phyloP scores from a whole-genome alignment of 768 basidiomycete genomes.

The Rhizopogon vesiculosus region DNA sequence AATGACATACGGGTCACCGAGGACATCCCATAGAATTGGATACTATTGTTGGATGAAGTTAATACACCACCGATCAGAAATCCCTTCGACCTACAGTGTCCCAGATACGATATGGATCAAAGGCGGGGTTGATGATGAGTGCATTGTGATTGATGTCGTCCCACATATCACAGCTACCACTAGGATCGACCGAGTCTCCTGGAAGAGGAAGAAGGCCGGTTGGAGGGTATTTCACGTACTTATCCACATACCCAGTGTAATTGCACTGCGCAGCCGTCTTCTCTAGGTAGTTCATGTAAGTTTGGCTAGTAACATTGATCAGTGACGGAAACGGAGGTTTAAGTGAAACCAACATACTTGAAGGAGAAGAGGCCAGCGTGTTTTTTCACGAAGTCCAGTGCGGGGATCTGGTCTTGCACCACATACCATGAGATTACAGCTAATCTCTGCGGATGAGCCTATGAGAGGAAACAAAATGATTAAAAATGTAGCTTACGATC shows the following conservation, averaged over 20 bases:
- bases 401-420: slow-evolving; percentile 65
- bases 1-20: slow-evolving; percentile 63
- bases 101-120: slow-evolving; percentile 74
- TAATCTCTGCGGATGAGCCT: slow-evolving; percentile 14
- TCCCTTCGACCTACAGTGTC: slow-evolving; percentile 42
- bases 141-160: slow-evolving; percentile 58
- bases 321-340: not conserved
- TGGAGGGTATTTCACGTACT: slow-evolving; percentile 65
- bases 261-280: slow-evolving; percentile 48
- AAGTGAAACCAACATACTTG: slow-evolving; percentile 41
- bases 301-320: slow-evolving; percentile 32
- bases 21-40: slow-evolving; percentile 73
- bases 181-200: slow-evolving; percentile 41
- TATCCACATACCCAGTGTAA: slow-evolving; percentile 57
- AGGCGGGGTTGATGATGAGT: slow-evolving; percentile 61
- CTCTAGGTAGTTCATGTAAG: no score
- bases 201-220: slow-evolving; percentile 61
- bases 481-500: slow-evolving; percentile 48
- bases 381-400: slow-evolving; percentile 70
- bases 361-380: slow-evolving; percentile 66
- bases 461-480: not conserved
- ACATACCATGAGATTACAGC: slow-evolving; percentile 58
- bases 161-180: slow-evolving; percentile 64
- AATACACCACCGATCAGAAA: not conserved
- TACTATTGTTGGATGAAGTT: slow-evolving; percentile 24